Base-by-base conservation (phyloP, 2,329 filamentous ascomycete species). In the Thermothelomyces thermophilus region DNA sequence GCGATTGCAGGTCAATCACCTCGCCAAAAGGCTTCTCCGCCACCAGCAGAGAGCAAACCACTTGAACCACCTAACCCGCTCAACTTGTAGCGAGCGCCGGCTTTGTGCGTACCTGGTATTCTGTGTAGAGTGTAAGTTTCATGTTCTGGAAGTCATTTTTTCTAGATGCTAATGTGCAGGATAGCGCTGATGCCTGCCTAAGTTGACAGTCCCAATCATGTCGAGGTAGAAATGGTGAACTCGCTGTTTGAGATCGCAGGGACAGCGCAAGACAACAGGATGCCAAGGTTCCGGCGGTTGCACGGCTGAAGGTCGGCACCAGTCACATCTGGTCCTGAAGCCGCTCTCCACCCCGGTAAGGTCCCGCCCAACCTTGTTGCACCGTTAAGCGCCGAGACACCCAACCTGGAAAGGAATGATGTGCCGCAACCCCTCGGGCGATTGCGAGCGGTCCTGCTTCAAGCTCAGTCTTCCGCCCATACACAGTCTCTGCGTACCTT, bases 1-100 rank as follows among this genome's bases (percentile, higher is more conserved):
- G 54, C 48, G 39, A 51, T 53, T 42, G 36, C 50, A 53, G 45
- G 48, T 53, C 50, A 36, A 51, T 51, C 52, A 56, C 46, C 34
- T 53, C 49, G 52, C 54, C 50, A 56, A 35, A 57, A 50, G 30
- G 45, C 37, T 19, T 43, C 33, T n/a, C 31, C n/a, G 13, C 6
- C 16, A 5, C 13, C 13, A 11, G 6, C 8, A 35, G 9, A 26
- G 30, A 49, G 28, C 41, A 34, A 8, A 46, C 28, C 48, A 51
- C 55, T n/a, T n/a, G n/a, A n/a, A n/a, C n/a, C n/a, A n/a, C n/a
- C n/a, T n/a, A n/a, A n/a, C n/a, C n/a, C n/a, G n/a, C n/a, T n/a
- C n/a, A n/a, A n/a, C n/a, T n/a, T n/a, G n/a, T n/a, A n/a, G n/a
- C n/a, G n/a, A n/a, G n/a, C n/a, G n/a, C n/a, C n/a, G n/a, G n/a